Evolutionary conservation across 306 rosid species (phyloP), one percentile per base, ranked within the genome.

Genomic region (Styphnolobium japonicum): DNA sequence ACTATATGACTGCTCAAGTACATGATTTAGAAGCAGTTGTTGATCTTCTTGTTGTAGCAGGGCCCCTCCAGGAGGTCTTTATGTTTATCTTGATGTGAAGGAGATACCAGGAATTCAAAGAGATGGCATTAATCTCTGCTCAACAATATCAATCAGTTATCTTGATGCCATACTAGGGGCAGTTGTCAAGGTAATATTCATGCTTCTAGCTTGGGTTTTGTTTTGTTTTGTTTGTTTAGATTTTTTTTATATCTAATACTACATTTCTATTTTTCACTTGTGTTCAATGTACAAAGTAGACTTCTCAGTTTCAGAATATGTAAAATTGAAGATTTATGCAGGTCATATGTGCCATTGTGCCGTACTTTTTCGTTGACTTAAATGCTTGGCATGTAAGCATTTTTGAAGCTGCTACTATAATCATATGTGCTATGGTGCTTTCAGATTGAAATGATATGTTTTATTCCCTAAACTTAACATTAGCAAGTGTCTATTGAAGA

Each of bases 31-130:
- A 72, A 81, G 46, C 18, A 36, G 55, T 74, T 62, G 2, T 69
- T 87, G 43, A 80, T 82, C 65, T 82, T 77, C 64, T 89, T 55
- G 66, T 86, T 77, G 52, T 78, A 64, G 67, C 91, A 95, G 98
- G 85, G 99, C 97, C 67, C 97, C 96, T 87, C 87, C 97, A 1
- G 99, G 99, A 60, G 99, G 91, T 83, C 96, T 95, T 56, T 95
- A 84, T 69, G 99, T 95, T 11, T 93, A 93, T 85, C 97, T 93
- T 82, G 94, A 91, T 67, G 96, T 95, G 40, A 79, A 75, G 82
- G 97, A 90, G 80, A 82, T 91, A 67, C 84, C 90, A 6, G 98
- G 96, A 82, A 95, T 93, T 86, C 90, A 87, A 88, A 91, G 99
- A 87, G 98, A 95, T 71, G 99, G 90, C 78, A 84, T 95, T 57